Evolutionary conservation across 2,329 filamentous ascomycete genomes (phyloP).

Genomic region (Cytospora piceicola): DNA sequence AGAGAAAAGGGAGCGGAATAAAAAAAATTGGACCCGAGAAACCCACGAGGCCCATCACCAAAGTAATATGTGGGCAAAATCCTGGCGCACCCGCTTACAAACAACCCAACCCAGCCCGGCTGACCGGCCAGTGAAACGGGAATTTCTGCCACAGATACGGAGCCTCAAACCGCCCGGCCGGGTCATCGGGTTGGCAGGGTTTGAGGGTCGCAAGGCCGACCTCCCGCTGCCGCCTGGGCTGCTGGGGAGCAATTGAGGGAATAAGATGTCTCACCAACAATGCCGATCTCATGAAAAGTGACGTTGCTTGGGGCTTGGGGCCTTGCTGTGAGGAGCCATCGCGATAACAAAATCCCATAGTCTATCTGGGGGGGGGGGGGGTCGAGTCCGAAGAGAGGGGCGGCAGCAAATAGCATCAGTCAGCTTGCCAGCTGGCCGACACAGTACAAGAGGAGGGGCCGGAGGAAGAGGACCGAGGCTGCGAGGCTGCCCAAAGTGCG

Average conservation of each 20-base stretch:
- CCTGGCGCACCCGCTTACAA: neutral
- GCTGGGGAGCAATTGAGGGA: constrained; percentile 6
- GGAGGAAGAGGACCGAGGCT: neutral
- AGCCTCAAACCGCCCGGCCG: constrained; percentile 27
- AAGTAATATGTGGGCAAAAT: neutral
- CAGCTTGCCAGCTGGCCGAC: constrained; percentile 24
- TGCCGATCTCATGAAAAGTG: constrained; percentile 16
- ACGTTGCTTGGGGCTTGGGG: constrained; percentile 6
- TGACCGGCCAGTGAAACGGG: constrained; percentile 16
- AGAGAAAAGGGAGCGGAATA: neutral
- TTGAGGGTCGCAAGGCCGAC: constrained; percentile 7
- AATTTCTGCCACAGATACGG: constrained; percentile 8
- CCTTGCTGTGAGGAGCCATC: neutral
- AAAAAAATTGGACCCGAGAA: neutral
- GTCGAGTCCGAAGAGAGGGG: neutral
- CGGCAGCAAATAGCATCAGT: constrained; percentile 10
- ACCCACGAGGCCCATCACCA: neutral
- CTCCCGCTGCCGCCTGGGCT: constrained; percentile 20
- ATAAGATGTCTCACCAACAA: constrained; percentile 16
- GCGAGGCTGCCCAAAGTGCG: constrained; percentile 14
- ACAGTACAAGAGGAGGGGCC: neutral
- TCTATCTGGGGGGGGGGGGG: constrained; percentile 2
- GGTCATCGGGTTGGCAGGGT: constrained; percentile 1
- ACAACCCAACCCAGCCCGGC: constrained; percentile 9
- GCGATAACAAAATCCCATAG: constrained; percentile 9